These are phyloP conservation scores for Malus hybrid DNA, from an alignment of 331 rosid genomes.

Conservation along the genomic window DNA sequence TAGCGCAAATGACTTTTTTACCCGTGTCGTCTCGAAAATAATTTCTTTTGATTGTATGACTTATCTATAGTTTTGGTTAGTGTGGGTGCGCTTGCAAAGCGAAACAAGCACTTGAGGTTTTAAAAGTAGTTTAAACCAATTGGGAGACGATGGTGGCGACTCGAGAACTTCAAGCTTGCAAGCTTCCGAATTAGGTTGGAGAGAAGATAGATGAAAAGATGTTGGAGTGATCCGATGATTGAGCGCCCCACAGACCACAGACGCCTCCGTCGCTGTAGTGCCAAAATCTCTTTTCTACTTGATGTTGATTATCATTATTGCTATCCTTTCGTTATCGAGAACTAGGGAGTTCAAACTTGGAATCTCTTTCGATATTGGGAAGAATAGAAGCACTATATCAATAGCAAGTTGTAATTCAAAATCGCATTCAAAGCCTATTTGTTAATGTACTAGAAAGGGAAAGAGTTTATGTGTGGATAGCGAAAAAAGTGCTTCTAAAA, in stretches of 20 bases:
- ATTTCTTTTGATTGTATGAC: neutral
- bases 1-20: neutral
- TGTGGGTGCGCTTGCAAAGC: neutral
- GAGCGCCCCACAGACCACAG: neutral
- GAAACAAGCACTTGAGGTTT: neutral
- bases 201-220: neutral
- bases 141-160: neutral
- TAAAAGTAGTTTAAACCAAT: neutral
- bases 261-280: neutral
- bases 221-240: neutral
- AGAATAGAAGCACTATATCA: too few species aligned
- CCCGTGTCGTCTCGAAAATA: neutral
- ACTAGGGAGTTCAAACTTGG: too few species aligned
- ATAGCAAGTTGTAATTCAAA: too few species aligned
- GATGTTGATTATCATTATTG: neutral
- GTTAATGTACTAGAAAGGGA: too few species aligned
- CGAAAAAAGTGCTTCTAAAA: too few species aligned
- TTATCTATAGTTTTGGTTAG: neutral
- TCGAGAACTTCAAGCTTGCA: neutral
- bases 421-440: too few species aligned
- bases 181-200: neutral
- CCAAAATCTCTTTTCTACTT: neutral
- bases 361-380: too few species aligned
- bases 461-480: too few species aligned
- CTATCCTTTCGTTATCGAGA: too few species aligned